Percentiles rank a stretch among this genome's conserved stretches.
Evolutionary conservation across 2,329 filamentous ascomycete genomes (phyloP).

Genomic region (Mycosphaerella arachidis): DNA sequence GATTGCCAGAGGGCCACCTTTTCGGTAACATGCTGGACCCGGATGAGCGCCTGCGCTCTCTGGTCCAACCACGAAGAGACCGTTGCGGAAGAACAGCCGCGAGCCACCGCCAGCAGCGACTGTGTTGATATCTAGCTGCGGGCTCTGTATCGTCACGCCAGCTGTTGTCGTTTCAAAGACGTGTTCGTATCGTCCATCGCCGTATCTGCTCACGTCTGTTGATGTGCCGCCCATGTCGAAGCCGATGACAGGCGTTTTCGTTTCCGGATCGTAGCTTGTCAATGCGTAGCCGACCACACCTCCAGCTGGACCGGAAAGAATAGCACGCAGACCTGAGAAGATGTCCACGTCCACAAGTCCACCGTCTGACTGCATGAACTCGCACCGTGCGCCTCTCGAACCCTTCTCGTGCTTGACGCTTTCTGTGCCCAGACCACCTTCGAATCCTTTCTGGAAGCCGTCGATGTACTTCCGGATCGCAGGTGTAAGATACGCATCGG

Average conservation of each 20-base stretch:
- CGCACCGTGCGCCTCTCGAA: constrained; percentile 70
- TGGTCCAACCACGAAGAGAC: constrained; percentile 83
- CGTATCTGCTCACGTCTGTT: constrained; percentile 82
- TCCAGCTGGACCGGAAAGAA: constrained; percentile 85
- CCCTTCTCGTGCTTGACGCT: constrained; percentile 65
- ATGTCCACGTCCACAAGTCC: constrained; percentile 66
- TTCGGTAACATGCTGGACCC: constrained; percentile 85
- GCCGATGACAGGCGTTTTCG: constrained; percentile 80
- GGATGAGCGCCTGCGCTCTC: constrained; percentile 86
- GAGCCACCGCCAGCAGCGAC: constrained; percentile 88
- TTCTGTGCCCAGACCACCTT: constrained; percentile 70
- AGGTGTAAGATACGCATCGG: constrained; percentile 75
- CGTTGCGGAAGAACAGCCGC: constrained; percentile 79
- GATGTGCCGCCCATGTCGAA: constrained; percentile 96
- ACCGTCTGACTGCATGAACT: constrained; percentile 92
- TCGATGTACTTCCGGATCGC: constrained; percentile 72
- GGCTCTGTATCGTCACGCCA: constrained; percentile 88
- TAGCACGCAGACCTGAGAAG: constrained; percentile 80
- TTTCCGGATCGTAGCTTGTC: constrained; percentile 80
- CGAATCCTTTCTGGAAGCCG: constrained; percentile 75
- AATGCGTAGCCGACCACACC: constrained; percentile 90
- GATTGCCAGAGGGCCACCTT: constrained; percentile 84
- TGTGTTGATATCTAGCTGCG: constrained; percentile 90
- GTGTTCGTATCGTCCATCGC: constrained; percentile 78
- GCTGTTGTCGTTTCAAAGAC: constrained; percentile 93